These are phyloP conservation scores for Rosa hybrid DNA, from an alignment of 331 rosid genomes.

Conservation along the genomic window DNA sequence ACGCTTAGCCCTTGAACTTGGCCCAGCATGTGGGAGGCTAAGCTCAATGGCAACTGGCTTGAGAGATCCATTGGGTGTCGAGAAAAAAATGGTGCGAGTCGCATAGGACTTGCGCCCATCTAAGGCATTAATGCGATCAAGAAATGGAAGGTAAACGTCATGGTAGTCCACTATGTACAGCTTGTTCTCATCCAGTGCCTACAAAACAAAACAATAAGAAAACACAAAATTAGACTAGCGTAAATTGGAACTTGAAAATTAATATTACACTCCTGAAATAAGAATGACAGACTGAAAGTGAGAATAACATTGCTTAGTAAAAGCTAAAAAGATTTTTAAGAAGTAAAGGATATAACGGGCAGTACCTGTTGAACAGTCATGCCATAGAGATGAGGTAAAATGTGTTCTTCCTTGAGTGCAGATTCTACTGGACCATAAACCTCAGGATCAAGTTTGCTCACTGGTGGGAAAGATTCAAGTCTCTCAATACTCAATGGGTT, in stretches of 20 bases:
- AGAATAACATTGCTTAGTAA: not conserved
- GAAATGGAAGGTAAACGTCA: conserved; percentile 81
- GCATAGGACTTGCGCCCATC: conserved; percentile 94
- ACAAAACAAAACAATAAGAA: not conserved
- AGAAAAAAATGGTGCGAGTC: conserved; percentile 71
- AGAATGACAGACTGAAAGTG: not conserved
- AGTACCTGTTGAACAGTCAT: conserved; percentile 86
- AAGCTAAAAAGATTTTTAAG: not conserved
- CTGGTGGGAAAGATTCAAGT: conserved; percentile 79
- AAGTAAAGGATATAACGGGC: not conserved
- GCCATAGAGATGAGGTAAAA: conserved; percentile 67
- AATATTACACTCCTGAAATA: not conserved
- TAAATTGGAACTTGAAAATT: not conserved
- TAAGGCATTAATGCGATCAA: conserved; percentile 72
- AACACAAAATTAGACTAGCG: not conserved
- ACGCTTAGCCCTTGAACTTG: conserved; percentile 56
- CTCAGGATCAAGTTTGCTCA: conserved; percentile 76
- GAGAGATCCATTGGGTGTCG: conserved; percentile 68
- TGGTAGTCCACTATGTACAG: conserved; percentile 79
- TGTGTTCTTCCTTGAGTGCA: conserved; percentile 86
- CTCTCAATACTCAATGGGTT: conserved; percentile 84
- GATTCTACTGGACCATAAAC: conserved; percentile 71
- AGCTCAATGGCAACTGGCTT: conserved; percentile 93
- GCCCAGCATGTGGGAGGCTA: conserved; percentile 67
- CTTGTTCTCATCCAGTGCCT: conserved; percentile 77